Evolutionary conservation across 768 basidiomycete genomes (phyloP).

Genomic region (Agrocybe pediades): DNA sequence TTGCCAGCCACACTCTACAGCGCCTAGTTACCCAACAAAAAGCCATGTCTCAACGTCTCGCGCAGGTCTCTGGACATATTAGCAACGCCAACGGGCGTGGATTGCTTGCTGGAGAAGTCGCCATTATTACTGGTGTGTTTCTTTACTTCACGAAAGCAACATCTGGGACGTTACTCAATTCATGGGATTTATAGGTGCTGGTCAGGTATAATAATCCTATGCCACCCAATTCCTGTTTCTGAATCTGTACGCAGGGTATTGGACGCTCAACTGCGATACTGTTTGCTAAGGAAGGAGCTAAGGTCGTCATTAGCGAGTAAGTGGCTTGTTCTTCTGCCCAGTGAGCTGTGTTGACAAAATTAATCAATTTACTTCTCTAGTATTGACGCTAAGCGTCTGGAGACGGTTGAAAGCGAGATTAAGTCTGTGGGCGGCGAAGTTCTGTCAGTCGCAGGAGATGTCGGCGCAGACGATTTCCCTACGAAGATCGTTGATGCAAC

Average conservation of each 20-base stretch:
- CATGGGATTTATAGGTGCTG: slow-evolving; percentile 54
- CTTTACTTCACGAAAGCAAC: neutral
- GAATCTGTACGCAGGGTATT: slow-evolving; percentile 59
- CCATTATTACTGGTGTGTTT: slow-evolving; percentile 78
- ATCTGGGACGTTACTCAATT: neutral
- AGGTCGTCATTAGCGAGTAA: slow-evolving; percentile 84
- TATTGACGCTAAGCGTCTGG: slow-evolving; percentile 71
- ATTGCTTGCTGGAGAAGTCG: slow-evolving; percentile 74
- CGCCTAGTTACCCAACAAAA: neutral
- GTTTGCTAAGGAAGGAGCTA: slow-evolving; percentile 85
- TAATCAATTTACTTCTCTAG: slow-evolving; percentile 33
- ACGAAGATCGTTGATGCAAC: slow-evolving; percentile 77
- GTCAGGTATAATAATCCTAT: slow-evolving; percentile 50
- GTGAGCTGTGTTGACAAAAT: neutral
- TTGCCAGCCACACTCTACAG: neutral
- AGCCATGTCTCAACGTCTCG: slow-evolving; percentile 56
- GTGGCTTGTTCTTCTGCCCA: slow-evolving; percentile 19
- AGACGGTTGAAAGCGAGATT: slow-evolving; percentile 72
- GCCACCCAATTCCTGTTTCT: neutral
- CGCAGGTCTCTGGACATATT: slow-evolving; percentile 73
- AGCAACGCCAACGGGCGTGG: slow-evolving; percentile 56
- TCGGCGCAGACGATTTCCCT: slow-evolving; percentile 82
- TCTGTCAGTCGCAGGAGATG: slow-evolving; percentile 76
- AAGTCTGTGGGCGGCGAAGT: slow-evolving; percentile 72
- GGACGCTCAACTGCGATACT: slow-evolving; percentile 73